Evolutionary conservation across 495 filamentous ascomycete genomes (phyloP), one percentile per base, ranked within the genome.

Genomic region (Pseudoneurospora amorphoporcata): DNA sequence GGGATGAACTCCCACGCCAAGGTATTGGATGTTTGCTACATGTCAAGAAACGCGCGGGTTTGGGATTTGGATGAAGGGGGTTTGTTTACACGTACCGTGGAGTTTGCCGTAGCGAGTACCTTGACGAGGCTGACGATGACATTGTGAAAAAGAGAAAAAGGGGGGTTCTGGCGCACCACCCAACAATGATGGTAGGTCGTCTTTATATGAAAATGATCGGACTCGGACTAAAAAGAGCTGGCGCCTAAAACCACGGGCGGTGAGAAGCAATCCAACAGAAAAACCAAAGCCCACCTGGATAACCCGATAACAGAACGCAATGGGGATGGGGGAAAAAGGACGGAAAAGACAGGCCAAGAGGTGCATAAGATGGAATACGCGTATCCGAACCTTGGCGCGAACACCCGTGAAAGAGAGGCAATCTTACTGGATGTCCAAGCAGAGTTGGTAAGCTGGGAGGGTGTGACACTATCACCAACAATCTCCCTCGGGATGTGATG

Each of bases 61-160:
- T 17, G 29, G 14, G 53, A 65, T 65, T 61, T 12, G 53, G 29
- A 32, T 32, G 29, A 17, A 61, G 14, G 29, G 47, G 53, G 23
- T 35, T 32, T 65, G 53, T 58, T 58, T 58, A 65, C 29, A 65
- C 53, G 14, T 79, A 87, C 86, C 80, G 85, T 39, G 86, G 86
- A 69, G 85, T 88, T 79, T 85, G 83, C 47, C 86, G 75, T 42
- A 86, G 74, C 10, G 84, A 86, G 68, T 86, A 86, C 72, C 81
- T 72, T 16, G 73, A 70, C 71, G 35, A 37, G n/a, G n/a, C n/a
- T n/a, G 35, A 37, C 35, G 73, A 65, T 71, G 53, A 65, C 53
- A 65, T 65, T 65, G 14, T 65, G 53, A 35, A 17, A 61, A 58
- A 61, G 53, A 61, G 53, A 35, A 35, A 65, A 65, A 17, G 53